Evolutionary conservation across 768 basidiomycete genomes (phyloP).

Genomic region (Cyathus striatus): DNA sequence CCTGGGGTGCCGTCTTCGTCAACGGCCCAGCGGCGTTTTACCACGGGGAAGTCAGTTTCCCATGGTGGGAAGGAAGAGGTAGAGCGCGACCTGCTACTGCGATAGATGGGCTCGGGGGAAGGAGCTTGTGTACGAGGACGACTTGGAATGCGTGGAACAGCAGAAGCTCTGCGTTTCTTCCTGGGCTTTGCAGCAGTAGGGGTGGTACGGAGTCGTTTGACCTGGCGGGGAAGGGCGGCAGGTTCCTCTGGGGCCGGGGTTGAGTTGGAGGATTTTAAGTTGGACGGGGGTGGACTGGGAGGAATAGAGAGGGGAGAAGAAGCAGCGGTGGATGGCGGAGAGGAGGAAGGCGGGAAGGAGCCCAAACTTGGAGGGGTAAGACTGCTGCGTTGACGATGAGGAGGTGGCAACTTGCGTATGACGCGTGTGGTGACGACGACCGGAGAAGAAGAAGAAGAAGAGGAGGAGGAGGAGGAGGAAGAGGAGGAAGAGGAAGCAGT

Average conservation of each 20-base stretch:
- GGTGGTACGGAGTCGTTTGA: slow-evolving; percentile 32
- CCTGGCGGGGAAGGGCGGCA: slow-evolving; percentile 26
- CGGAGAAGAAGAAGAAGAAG: background rate
- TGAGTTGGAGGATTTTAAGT: slow-evolving; percentile 30
- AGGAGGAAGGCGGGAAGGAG: slow-evolving; percentile 9
- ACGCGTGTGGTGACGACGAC: slow-evolving; percentile 9
- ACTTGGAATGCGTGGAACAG: slow-evolving; percentile 38
- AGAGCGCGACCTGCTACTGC: slow-evolving; percentile 60
- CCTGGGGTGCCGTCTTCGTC: slow-evolving; percentile 50
- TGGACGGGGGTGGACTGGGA: slow-evolving; percentile 14
- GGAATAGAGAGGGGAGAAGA: slow-evolving; percentile 24
- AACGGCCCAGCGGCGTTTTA: slow-evolving; percentile 44
- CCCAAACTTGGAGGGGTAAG: slow-evolving; percentile 6
- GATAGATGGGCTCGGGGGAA: slow-evolving; percentile 53
- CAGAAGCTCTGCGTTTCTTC: slow-evolving; percentile 24
- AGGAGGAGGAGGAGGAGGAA: background rate
- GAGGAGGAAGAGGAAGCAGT: background rate
- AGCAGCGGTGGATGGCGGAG: slow-evolving; percentile 12
- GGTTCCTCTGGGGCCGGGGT: slow-evolving; percentile 7
- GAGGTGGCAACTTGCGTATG: slow-evolving; percentile 1
- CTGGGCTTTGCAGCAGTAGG: slow-evolving; percentile 17
- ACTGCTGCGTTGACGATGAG: slow-evolving; percentile 1
- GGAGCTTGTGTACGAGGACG: slow-evolving; percentile 32
- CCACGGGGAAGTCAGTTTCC: slow-evolving; percentile 27
- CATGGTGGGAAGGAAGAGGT: slow-evolving; percentile 44